phyloP scores from a whole-genome alignment of 768 basidiomycete species.

The Calocera cornea region DNA sequence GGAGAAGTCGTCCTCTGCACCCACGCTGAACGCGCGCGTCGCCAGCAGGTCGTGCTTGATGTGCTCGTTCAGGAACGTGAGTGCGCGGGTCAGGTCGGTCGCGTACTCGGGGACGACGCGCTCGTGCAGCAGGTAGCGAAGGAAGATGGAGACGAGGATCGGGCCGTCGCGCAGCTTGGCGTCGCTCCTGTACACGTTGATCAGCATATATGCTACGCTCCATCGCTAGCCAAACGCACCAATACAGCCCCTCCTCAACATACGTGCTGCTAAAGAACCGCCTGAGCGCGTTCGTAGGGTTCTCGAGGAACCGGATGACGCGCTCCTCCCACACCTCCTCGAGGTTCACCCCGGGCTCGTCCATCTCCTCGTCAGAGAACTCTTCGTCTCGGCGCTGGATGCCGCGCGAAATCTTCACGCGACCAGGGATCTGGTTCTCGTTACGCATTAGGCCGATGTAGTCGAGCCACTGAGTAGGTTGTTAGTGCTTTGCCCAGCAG shows the following conservation, averaged over 20 bases:
- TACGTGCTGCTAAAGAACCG: constrained; percentile 62
- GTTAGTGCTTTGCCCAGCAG: not conserved
- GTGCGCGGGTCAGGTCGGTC: constrained; percentile 26
- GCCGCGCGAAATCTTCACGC: not conserved
- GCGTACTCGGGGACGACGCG: constrained; percentile 42
- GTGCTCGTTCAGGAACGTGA: not conserved
- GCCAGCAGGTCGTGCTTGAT: not conserved
- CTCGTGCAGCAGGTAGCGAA: constrained; percentile 46
- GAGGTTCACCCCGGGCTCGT: not conserved
- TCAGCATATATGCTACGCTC: not conserved
- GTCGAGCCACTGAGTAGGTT: not conserved
- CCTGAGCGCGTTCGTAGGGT: constrained; percentile 44
- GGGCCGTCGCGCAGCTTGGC: constrained; percentile 39
- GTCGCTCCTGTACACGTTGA: constrained; percentile 29
- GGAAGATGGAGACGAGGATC: constrained; percentile 43
- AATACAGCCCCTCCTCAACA: constrained; percentile 52
- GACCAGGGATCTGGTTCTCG: not conserved
- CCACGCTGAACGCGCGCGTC: not conserved
- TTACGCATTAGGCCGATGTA: not conserved
- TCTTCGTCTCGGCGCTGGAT: not conserved
- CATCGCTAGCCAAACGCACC: constrained; percentile 33
- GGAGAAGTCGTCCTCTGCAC: not conserved
- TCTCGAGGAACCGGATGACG: constrained; percentile 41
- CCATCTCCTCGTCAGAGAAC: not conserved
- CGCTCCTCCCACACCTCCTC: constrained; percentile 18